Evolutionary conservation across 2,329 filamentous ascomycete genomes (phyloP).

Genomic region (Madurella fahalii): DNA sequence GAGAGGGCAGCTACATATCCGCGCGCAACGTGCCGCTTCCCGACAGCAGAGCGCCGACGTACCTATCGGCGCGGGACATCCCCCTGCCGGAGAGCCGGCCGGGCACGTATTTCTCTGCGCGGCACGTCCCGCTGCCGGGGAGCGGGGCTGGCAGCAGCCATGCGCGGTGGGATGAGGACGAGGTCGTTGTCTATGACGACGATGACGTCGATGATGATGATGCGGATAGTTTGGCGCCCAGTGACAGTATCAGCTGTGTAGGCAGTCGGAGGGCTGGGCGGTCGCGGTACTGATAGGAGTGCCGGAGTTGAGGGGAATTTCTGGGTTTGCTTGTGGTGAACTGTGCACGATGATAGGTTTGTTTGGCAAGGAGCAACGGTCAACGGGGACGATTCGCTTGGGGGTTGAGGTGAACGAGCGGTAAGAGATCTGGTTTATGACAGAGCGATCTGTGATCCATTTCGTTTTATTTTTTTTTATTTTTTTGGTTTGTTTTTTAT

Average conservation of each 20-base stretch:
- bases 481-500: background rate
- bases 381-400: background rate
- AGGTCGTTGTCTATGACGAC: slow-evolving; percentile 12
- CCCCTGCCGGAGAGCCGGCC: slow-evolving; percentile 13
- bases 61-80: slow-evolving; percentile 7
- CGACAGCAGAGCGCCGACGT: slow-evolving; percentile 31
- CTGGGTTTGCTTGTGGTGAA: background rate
- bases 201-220: slow-evolving; percentile 39
- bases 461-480: background rate
- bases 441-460: background rate
- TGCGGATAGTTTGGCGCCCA: slow-evolving; percentile 51
- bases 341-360: background rate
- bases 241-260: slow-evolving; percentile 61
- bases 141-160: slow-evolving; percentile 41
- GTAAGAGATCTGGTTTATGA: background rate
- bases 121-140: slow-evolving; percentile 33
- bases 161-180: slow-evolving; percentile 12
- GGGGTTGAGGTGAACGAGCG: background rate
- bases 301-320: background rate
- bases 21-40: slow-evolving; percentile 31
- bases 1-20: slow-evolving; percentile 21
- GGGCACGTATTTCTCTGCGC: slow-evolving; percentile 14
- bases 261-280: slow-evolving; percentile 39
- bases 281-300: slow-evolving; percentile 21
- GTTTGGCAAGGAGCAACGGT: background rate